Evolutionary conservation across 2,329 filamentous ascomycete species (phyloP).

Genomic region (Hypoxylon sp.): DNA sequence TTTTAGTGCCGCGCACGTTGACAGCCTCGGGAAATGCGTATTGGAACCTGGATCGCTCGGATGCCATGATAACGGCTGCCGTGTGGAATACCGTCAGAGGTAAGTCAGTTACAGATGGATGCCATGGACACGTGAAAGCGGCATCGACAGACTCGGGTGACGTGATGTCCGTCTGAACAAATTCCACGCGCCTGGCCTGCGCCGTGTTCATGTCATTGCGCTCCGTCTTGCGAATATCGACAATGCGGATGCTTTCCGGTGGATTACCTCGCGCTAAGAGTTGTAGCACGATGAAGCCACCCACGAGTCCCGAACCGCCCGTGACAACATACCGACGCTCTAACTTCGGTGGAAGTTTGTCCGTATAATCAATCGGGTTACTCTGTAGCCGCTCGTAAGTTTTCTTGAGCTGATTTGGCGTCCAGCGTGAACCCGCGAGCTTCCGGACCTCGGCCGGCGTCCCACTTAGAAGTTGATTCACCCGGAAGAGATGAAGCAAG

Average conservation of each 20-base stretch:
- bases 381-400: conserved; percentile 49
- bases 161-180: conserved; percentile 60
- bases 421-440: conserved; percentile 49
- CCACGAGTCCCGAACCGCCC: conserved; percentile 62
- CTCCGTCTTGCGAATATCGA: conserved; percentile 59
- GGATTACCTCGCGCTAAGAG: conserved; percentile 62
- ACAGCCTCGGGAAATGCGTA: conserved; percentile 57
- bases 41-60: conserved; percentile 55
- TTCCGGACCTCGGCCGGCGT: conserved; percentile 50
- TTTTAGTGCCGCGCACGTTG: conserved; percentile 60
- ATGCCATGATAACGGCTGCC: conserved; percentile 61
- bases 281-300: conserved; percentile 62
- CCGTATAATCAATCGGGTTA: conserved; percentile 51
- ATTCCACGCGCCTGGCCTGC: conserved; percentile 50
- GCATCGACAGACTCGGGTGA: conserved; percentile 52
- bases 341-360: conserved; percentile 51
- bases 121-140: conserved; percentile 60
- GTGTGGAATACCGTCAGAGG: conserved; percentile 67
- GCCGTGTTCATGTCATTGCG: conserved; percentile 53
- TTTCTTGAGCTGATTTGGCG: conserved; percentile 46
- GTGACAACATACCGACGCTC: conserved; percentile 56
- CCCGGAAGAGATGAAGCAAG: conserved; percentile 48
- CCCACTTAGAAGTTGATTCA: conserved; percentile 50
- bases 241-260: conserved; percentile 59
- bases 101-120: conserved; percentile 48